These are phyloP conservation scores for Suhomyces vadensis DNA, from an alignment of 805 yeast species.

Conservation along the genomic window DNA sequence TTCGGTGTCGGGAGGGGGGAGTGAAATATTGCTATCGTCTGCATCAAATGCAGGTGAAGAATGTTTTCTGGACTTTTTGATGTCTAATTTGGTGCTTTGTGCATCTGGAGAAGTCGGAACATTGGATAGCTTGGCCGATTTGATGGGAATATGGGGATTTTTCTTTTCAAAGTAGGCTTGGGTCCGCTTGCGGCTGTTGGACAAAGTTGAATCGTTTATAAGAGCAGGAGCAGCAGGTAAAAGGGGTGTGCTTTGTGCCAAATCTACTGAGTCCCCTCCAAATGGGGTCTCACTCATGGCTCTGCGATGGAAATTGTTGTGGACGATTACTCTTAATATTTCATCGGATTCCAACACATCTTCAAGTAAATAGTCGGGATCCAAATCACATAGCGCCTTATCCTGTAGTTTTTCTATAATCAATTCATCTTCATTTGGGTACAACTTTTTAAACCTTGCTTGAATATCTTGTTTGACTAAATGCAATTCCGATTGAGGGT, in stretches of 20 bases:
- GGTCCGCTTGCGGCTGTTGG: slow-evolving; percentile 20
- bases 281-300: slow-evolving; percentile 1
- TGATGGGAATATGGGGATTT: slow-evolving; percentile 25
- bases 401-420: slow-evolving; percentile 67
- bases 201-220: slow-evolving; percentile 10
- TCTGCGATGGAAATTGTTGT: slow-evolving; percentile 20
- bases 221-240: slow-evolving; percentile 26
- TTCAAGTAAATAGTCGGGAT: slow-evolving; percentile 68
- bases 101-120: background rate
- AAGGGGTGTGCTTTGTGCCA: slow-evolving; percentile 12
- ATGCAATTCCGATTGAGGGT: slow-evolving; percentile 45
- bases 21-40: slow-evolving; percentile 25
- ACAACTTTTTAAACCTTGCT: slow-evolving; percentile 58
- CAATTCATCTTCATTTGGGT: slow-evolving; percentile 60
- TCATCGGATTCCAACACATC: slow-evolving; percentile 57
- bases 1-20: slow-evolving; percentile 37
- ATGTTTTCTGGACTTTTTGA: slow-evolving; percentile 1
- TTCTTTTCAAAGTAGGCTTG: slow-evolving; percentile 25
- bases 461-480: slow-evolving; percentile 55
- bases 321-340: slow-evolving; percentile 35
- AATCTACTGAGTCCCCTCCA: slow-evolving; percentile 6
- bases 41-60: slow-evolving; percentile 10
- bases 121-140: slow-evolving; percentile 8
- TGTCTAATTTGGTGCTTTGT: slow-evolving; percentile 7
- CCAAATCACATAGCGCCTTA: slow-evolving; percentile 67